These are phyloP conservation scores for sorghum (Sorghum bicolor) DNA, from an alignment of 176 grass and related monocot species.

Conservation along the genomic window Sorghum_bicolor_NCBIv3 NC_012875.2:51341501-51342000, in stretches of 20 bases:
- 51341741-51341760: not conserved
- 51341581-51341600: conserved; percentile 13
- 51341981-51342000: conserved; percentile 86
- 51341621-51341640: conserved; percentile 8
- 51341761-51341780: conserved; percentile 18
- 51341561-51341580: conserved; percentile 8
- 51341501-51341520: not conserved
- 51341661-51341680: conserved; percentile 38
- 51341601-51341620: conserved; percentile 6
- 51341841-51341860: conserved; percentile 85
- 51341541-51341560: conserved; percentile 2
- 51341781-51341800: conserved; percentile 55
- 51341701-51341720: conserved; percentile 35
- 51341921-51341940: conserved; percentile 93
- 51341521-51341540: conserved; percentile 27
- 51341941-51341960: conserved; percentile 94
- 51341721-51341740: not conserved
- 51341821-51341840: conserved; percentile 82
- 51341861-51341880: conserved; percentile 93
- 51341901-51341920: conserved; percentile 70
- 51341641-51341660: conserved; percentile 44
- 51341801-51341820: conserved; percentile 94
- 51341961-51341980: conserved; percentile 93
- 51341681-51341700: conserved; percentile 37
- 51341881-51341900: conserved; percentile 84